Percentiles rank a stretch among this genome's conserved stretches.
phyloP scores from a whole-genome alignment of 2,329 filamentous ascomycete genomes.

The Aureobasidium sp. region DNA sequence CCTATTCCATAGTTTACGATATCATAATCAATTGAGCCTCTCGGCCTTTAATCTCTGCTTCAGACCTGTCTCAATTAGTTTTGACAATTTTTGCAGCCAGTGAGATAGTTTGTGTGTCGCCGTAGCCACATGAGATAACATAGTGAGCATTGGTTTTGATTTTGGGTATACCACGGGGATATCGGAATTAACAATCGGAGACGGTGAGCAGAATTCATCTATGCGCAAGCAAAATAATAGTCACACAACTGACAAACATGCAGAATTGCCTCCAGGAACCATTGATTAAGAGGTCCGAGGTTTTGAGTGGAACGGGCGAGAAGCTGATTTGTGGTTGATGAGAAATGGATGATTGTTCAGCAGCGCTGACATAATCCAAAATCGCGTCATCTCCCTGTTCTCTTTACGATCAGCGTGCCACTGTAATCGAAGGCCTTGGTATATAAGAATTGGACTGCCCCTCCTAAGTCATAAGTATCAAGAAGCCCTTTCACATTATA shows the following conservation, averaged over 20 bases:
- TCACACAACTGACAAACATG: not conserved
- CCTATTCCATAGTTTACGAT: not conserved
- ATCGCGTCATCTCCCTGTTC: not conserved
- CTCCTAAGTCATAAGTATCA: not conserved
- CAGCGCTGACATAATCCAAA: slow-evolving; percentile 10
- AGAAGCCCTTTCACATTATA: not conserved
- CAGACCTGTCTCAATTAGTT: too few species aligned
- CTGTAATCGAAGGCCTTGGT: not conserved
- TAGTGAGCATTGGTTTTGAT: not conserved
- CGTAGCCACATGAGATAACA: not conserved
- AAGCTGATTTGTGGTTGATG: not conserved
- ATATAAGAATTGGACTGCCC: slow-evolving; percentile 1
- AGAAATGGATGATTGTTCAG: slow-evolving; percentile 10
- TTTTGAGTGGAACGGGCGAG: not conserved
- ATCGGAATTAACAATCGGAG: not conserved
- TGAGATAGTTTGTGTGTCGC: not conserved
- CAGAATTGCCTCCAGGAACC: not conserved
- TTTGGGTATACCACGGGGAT: not conserved
- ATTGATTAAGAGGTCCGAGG: not conserved
- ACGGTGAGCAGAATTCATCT: not conserved
- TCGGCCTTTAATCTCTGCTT: not conserved
- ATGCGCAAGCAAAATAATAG: too few species aligned
- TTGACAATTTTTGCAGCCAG: not conserved
- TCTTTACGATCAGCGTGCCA: not conserved
- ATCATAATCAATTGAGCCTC: not conserved